Evolutionary conservation across 306 rosid genomes (phyloP).

Genomic region (Trichosanthes truncata): DNA sequence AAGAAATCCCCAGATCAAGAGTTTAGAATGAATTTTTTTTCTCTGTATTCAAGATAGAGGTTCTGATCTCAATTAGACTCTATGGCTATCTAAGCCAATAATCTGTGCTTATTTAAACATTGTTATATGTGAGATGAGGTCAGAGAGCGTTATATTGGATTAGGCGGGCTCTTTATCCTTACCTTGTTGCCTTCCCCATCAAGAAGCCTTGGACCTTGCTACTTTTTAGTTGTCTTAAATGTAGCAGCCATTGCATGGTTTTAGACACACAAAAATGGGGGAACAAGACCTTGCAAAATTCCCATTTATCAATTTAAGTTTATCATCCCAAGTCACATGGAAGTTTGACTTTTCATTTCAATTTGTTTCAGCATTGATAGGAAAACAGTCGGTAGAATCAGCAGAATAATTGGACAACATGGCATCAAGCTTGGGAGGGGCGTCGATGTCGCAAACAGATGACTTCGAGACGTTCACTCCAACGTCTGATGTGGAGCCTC

Average conservation of each 20-base stretch:
- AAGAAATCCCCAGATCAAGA: neutral
- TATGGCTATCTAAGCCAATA: neutral
- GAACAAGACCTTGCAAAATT: neutral
- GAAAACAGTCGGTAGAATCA: neutral
- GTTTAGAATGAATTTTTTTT: neutral
- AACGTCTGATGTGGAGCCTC: conserved; percentile 34
- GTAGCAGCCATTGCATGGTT: neutral
- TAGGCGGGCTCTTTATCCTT: neutral
- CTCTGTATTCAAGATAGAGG: neutral
- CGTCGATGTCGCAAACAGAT: conserved; percentile 16
- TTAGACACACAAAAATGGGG: neutral
- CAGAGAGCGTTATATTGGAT: neutral
- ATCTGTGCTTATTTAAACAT: neutral
- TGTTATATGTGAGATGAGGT: neutral
- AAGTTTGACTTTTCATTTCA: neutral
- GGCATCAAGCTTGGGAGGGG: conserved; percentile 39
- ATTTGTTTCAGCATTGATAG: neutral
- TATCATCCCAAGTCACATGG: neutral
- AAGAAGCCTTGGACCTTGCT: neutral
- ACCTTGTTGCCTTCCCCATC: neutral
- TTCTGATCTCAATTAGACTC: neutral
- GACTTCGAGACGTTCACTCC: conserved; percentile 31
- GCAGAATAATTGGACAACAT: conserved; percentile 11
- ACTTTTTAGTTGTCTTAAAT: neutral
- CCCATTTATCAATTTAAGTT: neutral